These are phyloP conservation scores for Chamaenerion angustifolium DNA, from an alignment of 345 rosid species.

Conservation along the genomic window DNA sequence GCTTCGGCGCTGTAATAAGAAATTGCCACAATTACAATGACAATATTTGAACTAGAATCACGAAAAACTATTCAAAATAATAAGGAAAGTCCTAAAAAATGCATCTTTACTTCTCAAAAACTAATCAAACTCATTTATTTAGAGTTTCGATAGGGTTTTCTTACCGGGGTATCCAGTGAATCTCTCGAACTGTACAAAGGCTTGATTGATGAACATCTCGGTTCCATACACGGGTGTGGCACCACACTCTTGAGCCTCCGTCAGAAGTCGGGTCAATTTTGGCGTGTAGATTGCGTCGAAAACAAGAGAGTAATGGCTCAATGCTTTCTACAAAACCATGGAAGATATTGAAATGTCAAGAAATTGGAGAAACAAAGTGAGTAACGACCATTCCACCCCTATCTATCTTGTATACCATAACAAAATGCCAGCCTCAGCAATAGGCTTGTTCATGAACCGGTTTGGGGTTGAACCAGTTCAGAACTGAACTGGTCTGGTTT, in stretches of 20 bases:
- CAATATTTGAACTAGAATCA: neutral
- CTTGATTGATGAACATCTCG: slow-evolving; percentile 48
- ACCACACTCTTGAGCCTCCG: slow-evolving; percentile 44
- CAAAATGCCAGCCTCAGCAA: too few species aligned
- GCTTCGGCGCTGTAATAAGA: slow-evolving; percentile 34
- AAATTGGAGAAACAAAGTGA: neutral
- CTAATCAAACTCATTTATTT: too few species aligned
- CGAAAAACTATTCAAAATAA: neutral
- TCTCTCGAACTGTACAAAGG: slow-evolving; percentile 42
- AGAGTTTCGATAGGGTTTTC: slow-evolving; percentile 1
- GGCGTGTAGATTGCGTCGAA: slow-evolving; percentile 55
- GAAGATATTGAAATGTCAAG: too few species aligned
- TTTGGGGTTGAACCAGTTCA: too few species aligned
- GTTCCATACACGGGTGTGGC: slow-evolving; percentile 34
- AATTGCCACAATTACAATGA: neutral
- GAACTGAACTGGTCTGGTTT: too few species aligned
- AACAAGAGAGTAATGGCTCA: slow-evolving; percentile 37
- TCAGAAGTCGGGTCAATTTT: slow-evolving; percentile 39
- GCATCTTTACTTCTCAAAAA: too few species aligned
- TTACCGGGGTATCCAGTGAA: slow-evolving; percentile 55
- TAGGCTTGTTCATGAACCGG: too few species aligned
- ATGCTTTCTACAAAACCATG: slow-evolving; percentile 24
- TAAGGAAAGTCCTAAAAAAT: too few species aligned
- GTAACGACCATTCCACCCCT: too few species aligned
- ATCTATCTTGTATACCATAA: too few species aligned